Base-by-base conservation (phyloP, 2,329 filamentous ascomycete species). In the Diaporthe sp. region DNA sequence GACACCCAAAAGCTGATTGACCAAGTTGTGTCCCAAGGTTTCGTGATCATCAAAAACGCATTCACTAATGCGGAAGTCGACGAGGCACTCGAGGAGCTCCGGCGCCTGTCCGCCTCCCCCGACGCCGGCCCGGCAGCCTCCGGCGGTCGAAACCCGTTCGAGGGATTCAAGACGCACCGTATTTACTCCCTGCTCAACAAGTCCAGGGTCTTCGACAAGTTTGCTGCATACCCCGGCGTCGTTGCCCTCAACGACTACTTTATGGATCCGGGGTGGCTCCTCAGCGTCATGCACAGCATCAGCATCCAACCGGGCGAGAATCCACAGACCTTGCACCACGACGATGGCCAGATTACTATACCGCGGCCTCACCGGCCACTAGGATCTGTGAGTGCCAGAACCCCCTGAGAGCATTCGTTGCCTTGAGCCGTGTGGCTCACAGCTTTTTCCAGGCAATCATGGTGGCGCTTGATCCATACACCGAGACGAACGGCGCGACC, bases 101-200 rank as follows among this genome's bases (percentile, higher is more conserved):
- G 78, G 17, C 82, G 82, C 3, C 76, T 85, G 60, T 78, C 81
- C n/a, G 42, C 42, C 20, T 13, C 61, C 3, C 42, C 42, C 17
- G 61, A n/a, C 17, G 61, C 61, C 20, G 61, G 61, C 25, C 61
- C 61, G 13, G 61, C 61, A 3, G 28, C 61, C 4, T 17, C 39
- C 4, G 82, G 83, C 4, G 84, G 84, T 5, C 82, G 84, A 37
- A 84, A 84, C 77, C 63, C 77, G 28, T 86, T 85, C 74, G 84
- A 86, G 71, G 84, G 84, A 1, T 76, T 79, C 70, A 81, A 81
- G 34, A 86, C 84, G 17, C 81, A 82, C 60, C 80, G 84, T 25
- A 83, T 85, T 68, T 85, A 85, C 77, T 82, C 83, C 15, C 78
- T 86, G 28, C 75, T 84, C 44, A 83, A 84, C 79, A 86, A 86